phyloP scores from a whole-genome alignment of 768 basidiomycete species.

The Psilocybe cubensis region DNA sequence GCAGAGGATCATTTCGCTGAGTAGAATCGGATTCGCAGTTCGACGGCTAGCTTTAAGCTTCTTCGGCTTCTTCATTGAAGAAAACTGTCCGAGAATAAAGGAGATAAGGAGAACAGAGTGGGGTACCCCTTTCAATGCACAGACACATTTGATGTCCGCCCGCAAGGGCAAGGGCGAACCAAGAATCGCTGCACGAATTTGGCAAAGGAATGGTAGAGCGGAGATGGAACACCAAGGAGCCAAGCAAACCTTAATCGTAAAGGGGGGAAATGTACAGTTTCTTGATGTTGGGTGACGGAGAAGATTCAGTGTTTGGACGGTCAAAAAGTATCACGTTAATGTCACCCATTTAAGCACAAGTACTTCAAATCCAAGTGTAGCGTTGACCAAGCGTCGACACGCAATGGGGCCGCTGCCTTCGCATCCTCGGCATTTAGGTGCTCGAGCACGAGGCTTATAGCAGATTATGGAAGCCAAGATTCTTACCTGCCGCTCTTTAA shows the following conservation, averaged over 20 bases:
- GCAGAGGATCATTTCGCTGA: not conserved
- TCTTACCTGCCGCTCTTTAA: too few relatives aligned
- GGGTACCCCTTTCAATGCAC: not conserved
- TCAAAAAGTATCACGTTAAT: not conserved
- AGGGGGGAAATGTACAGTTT: too few relatives aligned
- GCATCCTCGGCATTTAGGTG: not conserved
- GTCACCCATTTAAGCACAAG: too few relatives aligned
- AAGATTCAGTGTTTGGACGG: not conserved
- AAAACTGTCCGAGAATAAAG: constrained; percentile 2
- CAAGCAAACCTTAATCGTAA: too few relatives aligned
- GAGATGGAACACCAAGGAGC: not conserved
- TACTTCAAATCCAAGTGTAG: too few relatives aligned
- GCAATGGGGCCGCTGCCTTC: not conserved
- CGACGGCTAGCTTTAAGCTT: not conserved
- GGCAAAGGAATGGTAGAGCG: not conserved
- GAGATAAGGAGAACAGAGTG: not conserved
- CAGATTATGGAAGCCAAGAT: too few relatives aligned
- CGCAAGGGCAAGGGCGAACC: too few relatives aligned
- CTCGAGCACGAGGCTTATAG: not conserved
- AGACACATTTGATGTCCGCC: not conserved
- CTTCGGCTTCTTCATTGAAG: constrained; percentile 1
- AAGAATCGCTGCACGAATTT: not conserved
- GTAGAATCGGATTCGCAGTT: not conserved
- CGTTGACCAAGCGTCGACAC: not conserved
- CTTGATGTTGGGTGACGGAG: not conserved